Conservation (phyloP, 768 basidiomycete genomes). For the Pleurotus sapidus region DNA sequence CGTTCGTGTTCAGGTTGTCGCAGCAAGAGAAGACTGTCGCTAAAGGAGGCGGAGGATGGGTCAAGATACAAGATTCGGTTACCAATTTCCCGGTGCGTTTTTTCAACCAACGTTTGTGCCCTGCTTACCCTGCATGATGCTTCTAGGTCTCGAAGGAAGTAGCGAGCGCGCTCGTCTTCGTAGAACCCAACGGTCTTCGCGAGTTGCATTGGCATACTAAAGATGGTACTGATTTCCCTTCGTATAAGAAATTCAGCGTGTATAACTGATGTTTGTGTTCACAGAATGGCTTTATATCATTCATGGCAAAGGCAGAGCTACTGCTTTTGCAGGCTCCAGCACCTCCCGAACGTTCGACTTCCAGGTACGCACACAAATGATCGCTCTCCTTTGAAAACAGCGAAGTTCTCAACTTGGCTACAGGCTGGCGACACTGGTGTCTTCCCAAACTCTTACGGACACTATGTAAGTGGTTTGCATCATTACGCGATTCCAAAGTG, state of each 20-base stretch:
- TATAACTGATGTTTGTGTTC: neutral
- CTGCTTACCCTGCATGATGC: neutral
- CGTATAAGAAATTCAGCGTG: neutral
- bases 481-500: neutral
- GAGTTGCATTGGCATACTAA: conserved; percentile 15
- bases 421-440: conserved; percentile 15
- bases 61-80: conserved; percentile 14
- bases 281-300: conserved; percentile 15
- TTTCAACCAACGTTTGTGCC: neutral
- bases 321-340: conserved; percentile 14
- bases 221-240: conserved; percentile 6
- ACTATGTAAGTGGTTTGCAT: conserved; percentile 9
- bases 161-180: conserved; percentile 12
- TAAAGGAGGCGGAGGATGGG: conserved; percentile 15
- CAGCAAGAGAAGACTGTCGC: conserved; percentile 12
- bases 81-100: conserved; percentile 12
- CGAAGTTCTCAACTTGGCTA: neutral
- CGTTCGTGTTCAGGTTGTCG: conserved; percentile 13
- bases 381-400: neutral
- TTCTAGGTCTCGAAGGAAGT: conserved; percentile 11
- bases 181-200: conserved; percentile 14
- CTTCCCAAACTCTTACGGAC: conserved; percentile 13
- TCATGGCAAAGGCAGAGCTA: conserved; percentile 13
- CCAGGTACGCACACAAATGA: conserved; percentile 5
- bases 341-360: conserved; percentile 15